A percentile compares a stretch with the other conserved stretches of the same genome.
Evolutionary conservation across 1,139 yeast genomes (phyloP).

Genomic region (Pneumocystis carinii): DNA sequence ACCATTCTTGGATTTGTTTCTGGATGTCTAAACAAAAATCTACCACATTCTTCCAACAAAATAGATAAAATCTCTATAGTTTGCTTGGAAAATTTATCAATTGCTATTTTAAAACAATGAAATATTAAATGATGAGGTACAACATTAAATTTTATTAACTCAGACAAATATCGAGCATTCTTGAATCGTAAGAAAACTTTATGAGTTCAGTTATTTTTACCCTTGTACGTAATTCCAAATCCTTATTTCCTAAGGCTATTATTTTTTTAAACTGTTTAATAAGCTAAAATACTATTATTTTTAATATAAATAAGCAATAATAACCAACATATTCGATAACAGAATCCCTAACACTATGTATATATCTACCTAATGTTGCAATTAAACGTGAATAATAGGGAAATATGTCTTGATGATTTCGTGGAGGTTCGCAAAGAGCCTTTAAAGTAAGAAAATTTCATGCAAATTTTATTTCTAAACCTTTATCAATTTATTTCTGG

Average conservation of each 20-base stretch:
- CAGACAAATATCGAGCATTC: slow-evolving; percentile 51
- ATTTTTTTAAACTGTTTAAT: background rate
- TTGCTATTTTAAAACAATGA: slow-evolving; percentile 33
- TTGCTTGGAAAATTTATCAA: slow-evolving; percentile 42
- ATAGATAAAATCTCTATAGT: slow-evolving; percentile 53
- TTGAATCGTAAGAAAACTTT: slow-evolving; percentile 29
- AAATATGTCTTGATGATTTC: slow-evolving; percentile 20
- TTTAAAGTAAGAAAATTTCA: slow-evolving; percentile 11
- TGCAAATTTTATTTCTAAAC: background rate
- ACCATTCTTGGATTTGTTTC: slow-evolving; percentile 47
- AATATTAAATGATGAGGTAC: slow-evolving; percentile 59
- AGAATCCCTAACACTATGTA: slow-evolving; percentile 42
- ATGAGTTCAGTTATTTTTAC: slow-evolving; percentile 34
- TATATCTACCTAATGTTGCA: slow-evolving; percentile 38
- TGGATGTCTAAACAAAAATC: slow-evolving; percentile 45
- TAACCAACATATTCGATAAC: slow-evolving; percentile 42
- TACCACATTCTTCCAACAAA: slow-evolving; percentile 62
- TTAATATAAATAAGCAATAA: slow-evolving; percentile 20
- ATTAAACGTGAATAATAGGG: slow-evolving; percentile 51
- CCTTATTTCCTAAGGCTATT: background rate
- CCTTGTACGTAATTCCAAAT: slow-evolving; percentile 23
- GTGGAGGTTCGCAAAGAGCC: slow-evolving; percentile 31
- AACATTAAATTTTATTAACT: slow-evolving; percentile 60
- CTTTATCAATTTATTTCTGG: slow-evolving; percentile 43
- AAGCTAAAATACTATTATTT: background rate